Conservation (phyloP, 2,329 filamentous ascomycete genomes). For the Trichophyton rubrum region DNA sequence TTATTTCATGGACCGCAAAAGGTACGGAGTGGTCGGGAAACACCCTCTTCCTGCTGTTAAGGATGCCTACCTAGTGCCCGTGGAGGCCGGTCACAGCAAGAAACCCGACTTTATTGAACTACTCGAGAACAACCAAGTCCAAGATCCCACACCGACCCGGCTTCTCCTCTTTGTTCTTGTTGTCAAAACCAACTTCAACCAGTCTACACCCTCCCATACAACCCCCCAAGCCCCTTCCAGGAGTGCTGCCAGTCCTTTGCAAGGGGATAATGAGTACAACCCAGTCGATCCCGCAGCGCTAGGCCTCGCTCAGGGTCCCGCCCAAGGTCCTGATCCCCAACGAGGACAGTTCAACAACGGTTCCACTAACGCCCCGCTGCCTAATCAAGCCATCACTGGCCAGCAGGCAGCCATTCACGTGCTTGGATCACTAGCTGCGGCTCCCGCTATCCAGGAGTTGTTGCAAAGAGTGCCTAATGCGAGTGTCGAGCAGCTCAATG, state of each 20-base stretch:
- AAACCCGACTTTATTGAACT: conserved; percentile 81
- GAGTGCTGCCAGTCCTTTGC: conserved; percentile 16
- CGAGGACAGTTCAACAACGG: conserved; percentile 3
- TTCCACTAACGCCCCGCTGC: conserved; percentile 19
- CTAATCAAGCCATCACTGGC: conserved; percentile 29
- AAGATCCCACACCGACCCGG: conserved; percentile 57
- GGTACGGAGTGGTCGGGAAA: conserved; percentile 79
- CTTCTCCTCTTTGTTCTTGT: conserved; percentile 77
- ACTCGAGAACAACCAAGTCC: conserved; percentile 71
- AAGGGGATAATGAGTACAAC: not conserved
- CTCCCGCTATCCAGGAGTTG: conserved; percentile 56
- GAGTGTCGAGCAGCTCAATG: conserved; percentile 58
- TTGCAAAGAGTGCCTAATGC: conserved; percentile 57
- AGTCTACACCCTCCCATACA: conserved; percentile 28
- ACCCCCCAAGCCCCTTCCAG: conserved; percentile 28
- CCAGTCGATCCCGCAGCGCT: not conserved
- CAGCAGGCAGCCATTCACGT: conserved; percentile 49
- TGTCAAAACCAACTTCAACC: conserved; percentile 49
- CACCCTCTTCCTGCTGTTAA: conserved; percentile 63
- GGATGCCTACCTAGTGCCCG: conserved; percentile 82
- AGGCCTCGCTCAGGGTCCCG: not conserved
- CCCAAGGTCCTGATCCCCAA: not conserved
- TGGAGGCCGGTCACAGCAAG: conserved; percentile 54
- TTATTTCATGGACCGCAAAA: conserved; percentile 70
- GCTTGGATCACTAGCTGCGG: conserved; percentile 49